phyloP scores from a whole-genome alignment of 306 rosid genomes.

The Astragalus glycyphyllos region DNA sequence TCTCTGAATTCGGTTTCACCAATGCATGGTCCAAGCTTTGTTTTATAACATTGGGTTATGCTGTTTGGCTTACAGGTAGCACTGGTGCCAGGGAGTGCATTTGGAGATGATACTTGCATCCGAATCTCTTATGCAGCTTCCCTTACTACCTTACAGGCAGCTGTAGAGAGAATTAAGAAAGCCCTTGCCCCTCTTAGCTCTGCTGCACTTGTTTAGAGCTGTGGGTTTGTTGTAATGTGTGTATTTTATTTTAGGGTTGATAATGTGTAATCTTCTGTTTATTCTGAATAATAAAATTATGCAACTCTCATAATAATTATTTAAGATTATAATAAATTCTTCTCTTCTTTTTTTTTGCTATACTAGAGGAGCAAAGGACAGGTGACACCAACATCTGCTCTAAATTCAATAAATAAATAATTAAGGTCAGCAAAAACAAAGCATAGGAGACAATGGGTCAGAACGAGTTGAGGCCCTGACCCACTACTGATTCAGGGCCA shows the following conservation, averaged over 20 bases:
- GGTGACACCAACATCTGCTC: not conserved
- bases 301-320: not conserved
- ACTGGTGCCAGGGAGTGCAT: conserved; percentile 90
- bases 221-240: conserved; percentile 26
- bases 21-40: no score
- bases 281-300: conserved; percentile 32
- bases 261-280: conserved; percentile 32
- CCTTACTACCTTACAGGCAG: conserved; percentile 74
- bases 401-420: not conserved
- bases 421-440: no score
- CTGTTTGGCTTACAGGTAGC: conserved; percentile 73
- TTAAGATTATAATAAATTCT: not conserved
- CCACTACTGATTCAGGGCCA: no score
- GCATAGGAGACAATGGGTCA: no score
- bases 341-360: not conserved
- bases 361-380: not conserved
- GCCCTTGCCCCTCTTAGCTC: conserved; percentile 58
- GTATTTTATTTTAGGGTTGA: conserved; percentile 35
- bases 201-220: conserved; percentile 54
- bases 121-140: conserved; percentile 94
- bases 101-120: conserved; percentile 85
- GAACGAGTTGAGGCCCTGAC: no score
- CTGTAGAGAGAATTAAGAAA: conserved; percentile 83
- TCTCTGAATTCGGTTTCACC: no score
- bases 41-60: not conserved